phyloP scores from a whole-genome alignment of 768 basidiomycete genomes.

The Tricholoma furcatifolium region DNA sequence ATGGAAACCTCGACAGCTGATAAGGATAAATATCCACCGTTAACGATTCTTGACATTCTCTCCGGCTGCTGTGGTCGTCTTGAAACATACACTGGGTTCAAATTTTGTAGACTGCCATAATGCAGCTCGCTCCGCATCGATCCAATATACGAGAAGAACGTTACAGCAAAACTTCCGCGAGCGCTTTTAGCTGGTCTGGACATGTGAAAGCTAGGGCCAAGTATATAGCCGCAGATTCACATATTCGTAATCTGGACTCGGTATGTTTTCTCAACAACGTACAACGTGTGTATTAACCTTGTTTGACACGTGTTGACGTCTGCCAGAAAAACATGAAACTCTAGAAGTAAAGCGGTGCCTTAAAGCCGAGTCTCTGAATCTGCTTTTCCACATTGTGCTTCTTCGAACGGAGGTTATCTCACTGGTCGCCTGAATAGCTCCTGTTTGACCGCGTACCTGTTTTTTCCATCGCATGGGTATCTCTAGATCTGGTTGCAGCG shows the following conservation, averaged over 20 bases:
- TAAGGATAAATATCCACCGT: too few species aligned
- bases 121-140: too few species aligned
- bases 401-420: neutral
- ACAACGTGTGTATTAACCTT: neutral
- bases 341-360: neutral
- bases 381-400: neutral
- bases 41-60: too few species aligned
- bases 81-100: too few species aligned
- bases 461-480: constrained; percentile 3
- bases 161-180: neutral
- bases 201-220: neutral
- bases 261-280: constrained; percentile 6
- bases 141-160: too few species aligned
- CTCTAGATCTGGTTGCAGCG: neutral
- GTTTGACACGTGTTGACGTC: constrained; percentile 5
- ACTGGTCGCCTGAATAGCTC: neutral
- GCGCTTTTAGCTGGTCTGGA: neutral
- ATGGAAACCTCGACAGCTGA: too few species aligned
- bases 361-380: constrained; percentile 1
- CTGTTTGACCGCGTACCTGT: constrained; percentile 4
- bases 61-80: too few species aligned
- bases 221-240: neutral
- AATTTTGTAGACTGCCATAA: too few species aligned
- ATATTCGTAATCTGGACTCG: neutral
- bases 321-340: constrained; percentile 16